A percentile compares a stretch with the other conserved stretches of the same genome.
These are phyloP conservation scores for Metarhizium anisopliae DNA, from an alignment of 2,329 filamentous ascomycete species.

Conservation along the genomic window DNA sequence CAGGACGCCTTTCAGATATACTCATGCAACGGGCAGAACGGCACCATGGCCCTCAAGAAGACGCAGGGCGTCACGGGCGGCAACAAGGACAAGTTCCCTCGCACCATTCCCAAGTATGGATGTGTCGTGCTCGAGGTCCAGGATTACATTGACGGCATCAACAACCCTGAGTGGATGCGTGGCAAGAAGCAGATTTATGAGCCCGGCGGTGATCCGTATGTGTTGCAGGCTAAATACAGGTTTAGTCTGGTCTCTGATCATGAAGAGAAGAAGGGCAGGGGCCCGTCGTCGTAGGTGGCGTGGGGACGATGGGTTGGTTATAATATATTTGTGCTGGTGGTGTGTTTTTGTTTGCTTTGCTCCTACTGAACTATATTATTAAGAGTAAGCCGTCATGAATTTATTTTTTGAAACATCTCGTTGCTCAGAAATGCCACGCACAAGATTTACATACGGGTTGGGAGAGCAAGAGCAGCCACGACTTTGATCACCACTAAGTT, in stretches of 20 bases:
- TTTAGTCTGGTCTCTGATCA: constrained; percentile 38
- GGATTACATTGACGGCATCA: constrained; percentile 91
- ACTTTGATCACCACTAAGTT: no score
- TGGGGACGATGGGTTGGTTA: no score
- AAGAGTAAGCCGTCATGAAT: no score
- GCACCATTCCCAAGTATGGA: constrained; percentile 64
- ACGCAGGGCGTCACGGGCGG: constrained; percentile 52
- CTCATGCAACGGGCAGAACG: constrained; percentile 70
- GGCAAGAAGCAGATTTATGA: constrained; percentile 46
- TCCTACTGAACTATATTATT: no score
- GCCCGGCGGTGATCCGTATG: constrained; percentile 50
- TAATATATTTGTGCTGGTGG: no score
- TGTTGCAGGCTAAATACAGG: constrained; percentile 51
- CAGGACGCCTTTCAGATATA: constrained; percentile 87
- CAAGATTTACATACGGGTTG: background rate
- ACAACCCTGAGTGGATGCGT: constrained; percentile 80
- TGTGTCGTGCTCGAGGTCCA: constrained; percentile 88
- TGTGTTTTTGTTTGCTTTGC: no score
- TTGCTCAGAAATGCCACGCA: no score
- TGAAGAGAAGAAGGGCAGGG: background rate
- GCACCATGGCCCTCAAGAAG: constrained; percentile 57
- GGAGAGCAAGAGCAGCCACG: no score
- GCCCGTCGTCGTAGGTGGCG: background rate
- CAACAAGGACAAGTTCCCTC: constrained; percentile 41
- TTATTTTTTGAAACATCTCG: no score